Evolutionary conservation across 805 yeast species (phyloP).

Genomic region (Metschnikowia cubensis): DNA sequence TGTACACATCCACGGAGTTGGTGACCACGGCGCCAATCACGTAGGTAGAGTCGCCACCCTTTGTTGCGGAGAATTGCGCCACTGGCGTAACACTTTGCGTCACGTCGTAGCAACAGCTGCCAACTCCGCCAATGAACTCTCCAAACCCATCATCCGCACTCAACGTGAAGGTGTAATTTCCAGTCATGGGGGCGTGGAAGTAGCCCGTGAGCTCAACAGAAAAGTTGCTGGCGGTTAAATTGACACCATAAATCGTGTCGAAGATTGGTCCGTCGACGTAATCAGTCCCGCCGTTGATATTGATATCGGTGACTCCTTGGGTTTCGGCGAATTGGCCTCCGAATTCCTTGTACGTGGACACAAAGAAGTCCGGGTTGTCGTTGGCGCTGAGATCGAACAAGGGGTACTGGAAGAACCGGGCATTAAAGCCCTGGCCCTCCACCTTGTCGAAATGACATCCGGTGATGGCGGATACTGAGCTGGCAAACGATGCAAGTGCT

Average conservation of each 20-base stretch:
- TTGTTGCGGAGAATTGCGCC: neutral
- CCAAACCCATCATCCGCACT: slow-evolving; percentile 13
- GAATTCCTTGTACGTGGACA: neutral
- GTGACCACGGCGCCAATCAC: neutral
- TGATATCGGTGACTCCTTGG: neutral
- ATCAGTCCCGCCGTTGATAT: neutral
- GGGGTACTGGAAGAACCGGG: neutral
- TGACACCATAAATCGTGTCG: slow-evolving; percentile 2
- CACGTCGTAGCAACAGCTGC: slow-evolving; percentile 11
- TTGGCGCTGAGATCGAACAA: neutral
- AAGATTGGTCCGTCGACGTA: neutral
- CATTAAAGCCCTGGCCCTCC: neutral
- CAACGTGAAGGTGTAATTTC: slow-evolving; percentile 9
- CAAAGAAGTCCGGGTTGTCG: neutral
- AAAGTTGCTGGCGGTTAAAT: slow-evolving; percentile 3
- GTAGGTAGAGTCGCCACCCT: slow-evolving; percentile 1
- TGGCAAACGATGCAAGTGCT: neutral
- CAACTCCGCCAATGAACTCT: slow-evolving; percentile 7
- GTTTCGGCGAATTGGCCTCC: neutral
- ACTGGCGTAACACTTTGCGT: slow-evolving; percentile 4
- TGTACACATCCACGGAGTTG: slow-evolving; percentile 2
- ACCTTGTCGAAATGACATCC: neutral
- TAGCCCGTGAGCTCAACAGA: slow-evolving; percentile 10
- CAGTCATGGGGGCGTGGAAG: slow-evolving; percentile 8
- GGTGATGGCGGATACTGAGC: neutral